Conservation (phyloP, 1,139 yeast genomes). For the Tardiomyces digboiensis region DNA sequence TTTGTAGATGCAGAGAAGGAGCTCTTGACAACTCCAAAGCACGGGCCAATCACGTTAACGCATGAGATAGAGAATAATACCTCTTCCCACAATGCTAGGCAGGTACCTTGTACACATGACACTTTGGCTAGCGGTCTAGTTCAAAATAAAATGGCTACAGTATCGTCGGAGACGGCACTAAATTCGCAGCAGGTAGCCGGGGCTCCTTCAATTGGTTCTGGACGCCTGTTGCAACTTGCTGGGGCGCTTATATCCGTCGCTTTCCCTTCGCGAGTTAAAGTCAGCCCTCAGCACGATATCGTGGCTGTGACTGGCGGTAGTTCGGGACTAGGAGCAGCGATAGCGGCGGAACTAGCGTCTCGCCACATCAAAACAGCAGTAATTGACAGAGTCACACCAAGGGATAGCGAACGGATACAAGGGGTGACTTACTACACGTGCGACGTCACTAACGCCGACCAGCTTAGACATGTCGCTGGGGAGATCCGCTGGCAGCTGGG, state of each 20-base stretch:
- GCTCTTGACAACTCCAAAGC: no score
- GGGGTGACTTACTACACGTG: conserved; percentile 51
- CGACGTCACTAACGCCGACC: conserved; percentile 50
- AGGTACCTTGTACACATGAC: no score
- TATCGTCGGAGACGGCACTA: no score
- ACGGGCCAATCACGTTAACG: no score
- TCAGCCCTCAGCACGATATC: conserved; percentile 26
- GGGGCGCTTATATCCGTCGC: neutral
- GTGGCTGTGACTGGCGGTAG: conserved; percentile 80
- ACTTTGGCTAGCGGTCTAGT: no score
- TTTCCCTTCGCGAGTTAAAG: neutral
- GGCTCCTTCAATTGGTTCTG: no score
- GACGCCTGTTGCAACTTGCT: no score
- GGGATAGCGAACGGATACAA: conserved; percentile 23
- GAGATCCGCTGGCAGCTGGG: conserved; percentile 41
- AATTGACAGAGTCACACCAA: conserved; percentile 47
- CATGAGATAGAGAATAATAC: no score
- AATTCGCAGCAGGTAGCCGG: no score
- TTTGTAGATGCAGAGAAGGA: no score
- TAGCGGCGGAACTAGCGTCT: conserved; percentile 39
- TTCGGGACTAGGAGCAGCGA: conserved; percentile 61
- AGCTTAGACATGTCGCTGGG: conserved; percentile 27
- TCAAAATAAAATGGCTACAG: no score
- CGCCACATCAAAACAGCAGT: conserved; percentile 43
- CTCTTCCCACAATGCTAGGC: no score